These are phyloP conservation scores for Graphilbum fragrans DNA, from an alignment of 2,329 filamentous ascomycete species.

Conservation along the genomic window DNA sequence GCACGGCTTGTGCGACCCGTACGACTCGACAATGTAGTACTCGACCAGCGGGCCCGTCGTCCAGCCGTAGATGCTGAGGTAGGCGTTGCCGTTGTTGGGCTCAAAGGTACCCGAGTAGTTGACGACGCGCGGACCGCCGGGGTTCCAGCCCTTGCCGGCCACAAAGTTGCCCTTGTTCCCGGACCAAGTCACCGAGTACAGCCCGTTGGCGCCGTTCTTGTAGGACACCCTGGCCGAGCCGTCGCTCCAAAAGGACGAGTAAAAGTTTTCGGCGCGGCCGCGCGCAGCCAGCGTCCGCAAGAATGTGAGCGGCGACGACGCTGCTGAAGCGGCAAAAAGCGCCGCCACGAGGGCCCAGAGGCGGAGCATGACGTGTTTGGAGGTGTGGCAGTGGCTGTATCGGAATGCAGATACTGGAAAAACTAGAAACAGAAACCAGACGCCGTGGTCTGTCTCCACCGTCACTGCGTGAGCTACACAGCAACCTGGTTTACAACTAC, in stretches of 20 bases:
- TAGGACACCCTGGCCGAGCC: conserved; percentile 25
- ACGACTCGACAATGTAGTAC: conserved; percentile 11
- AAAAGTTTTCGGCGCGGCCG: conserved; percentile 23
- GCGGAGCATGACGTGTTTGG: no score
- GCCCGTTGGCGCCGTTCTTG: conserved; percentile 23
- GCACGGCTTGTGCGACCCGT: conserved; percentile 10
- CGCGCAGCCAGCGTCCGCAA: conserved; percentile 16
- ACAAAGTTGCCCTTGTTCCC: conserved; percentile 38
- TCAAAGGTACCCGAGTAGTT: conserved; percentile 34
- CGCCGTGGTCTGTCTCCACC: no score
- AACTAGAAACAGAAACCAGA: no score
- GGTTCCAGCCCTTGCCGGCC: conserved; percentile 42
- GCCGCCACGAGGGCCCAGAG: no score
- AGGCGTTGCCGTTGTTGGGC: conserved; percentile 33
- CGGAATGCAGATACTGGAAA: no score
- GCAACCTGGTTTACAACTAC: no score
- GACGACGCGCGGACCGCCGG: conserved; percentile 28
- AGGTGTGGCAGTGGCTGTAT: no score
- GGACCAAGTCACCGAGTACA: conserved; percentile 25
- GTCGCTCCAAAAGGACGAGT: conserved; percentile 32
- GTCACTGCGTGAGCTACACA: no score
- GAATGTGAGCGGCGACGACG: no score
- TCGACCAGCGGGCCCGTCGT: conserved; percentile 9
- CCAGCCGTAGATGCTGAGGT: conserved; percentile 10
- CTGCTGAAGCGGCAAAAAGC: no score